A percentile compares a stretch with the other conserved stretches of the same genome.
phyloP scores from a whole-genome alignment of 208 protist species.

The Acanthamoeba culbertsoni region DNA sequence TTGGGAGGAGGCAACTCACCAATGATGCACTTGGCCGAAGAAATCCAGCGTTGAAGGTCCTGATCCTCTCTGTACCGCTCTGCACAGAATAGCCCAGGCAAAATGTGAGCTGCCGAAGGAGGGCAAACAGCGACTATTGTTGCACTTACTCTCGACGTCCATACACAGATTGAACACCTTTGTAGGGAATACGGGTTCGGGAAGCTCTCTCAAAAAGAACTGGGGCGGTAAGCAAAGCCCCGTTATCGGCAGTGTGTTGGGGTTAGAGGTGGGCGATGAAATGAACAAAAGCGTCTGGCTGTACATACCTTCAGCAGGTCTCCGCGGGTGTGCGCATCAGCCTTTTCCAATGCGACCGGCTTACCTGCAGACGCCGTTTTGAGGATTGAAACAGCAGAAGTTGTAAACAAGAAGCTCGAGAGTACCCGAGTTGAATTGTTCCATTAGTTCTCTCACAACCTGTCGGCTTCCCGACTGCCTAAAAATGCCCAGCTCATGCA shows the following conservation, averaged over 20 bases:
- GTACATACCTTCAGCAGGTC: not conserved
- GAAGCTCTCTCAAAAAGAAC: not conserved
- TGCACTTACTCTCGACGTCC: not conserved
- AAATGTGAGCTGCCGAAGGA: not conserved
- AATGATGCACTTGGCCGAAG: not conserved
- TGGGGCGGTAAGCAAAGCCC: not conserved
- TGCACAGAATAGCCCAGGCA: not conserved
- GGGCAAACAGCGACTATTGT: no score
- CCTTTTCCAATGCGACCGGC: not conserved
- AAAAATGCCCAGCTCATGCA: not conserved
- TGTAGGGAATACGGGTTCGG: not conserved
- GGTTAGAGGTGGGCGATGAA: not conserved
- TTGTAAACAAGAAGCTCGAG: not conserved
- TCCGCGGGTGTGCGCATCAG: not conserved
- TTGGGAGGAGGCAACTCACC: not conserved
- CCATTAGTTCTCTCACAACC: not conserved
- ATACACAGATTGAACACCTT: slow-evolving; percentile 13
- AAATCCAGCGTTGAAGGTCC: not conserved
- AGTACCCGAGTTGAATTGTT: not conserved
- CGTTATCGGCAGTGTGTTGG: not conserved
- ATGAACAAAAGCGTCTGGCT: not conserved
- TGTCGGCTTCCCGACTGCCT: not conserved
- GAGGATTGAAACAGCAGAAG: not conserved
- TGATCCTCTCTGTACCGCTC: not conserved
- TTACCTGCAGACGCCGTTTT: not conserved